Percentiles rank a stretch among this genome's conserved stretches.
Evolutionary conservation across 2,329 filamentous ascomycete species (phyloP).

Genomic region (Alternaria dauci): DNA sequence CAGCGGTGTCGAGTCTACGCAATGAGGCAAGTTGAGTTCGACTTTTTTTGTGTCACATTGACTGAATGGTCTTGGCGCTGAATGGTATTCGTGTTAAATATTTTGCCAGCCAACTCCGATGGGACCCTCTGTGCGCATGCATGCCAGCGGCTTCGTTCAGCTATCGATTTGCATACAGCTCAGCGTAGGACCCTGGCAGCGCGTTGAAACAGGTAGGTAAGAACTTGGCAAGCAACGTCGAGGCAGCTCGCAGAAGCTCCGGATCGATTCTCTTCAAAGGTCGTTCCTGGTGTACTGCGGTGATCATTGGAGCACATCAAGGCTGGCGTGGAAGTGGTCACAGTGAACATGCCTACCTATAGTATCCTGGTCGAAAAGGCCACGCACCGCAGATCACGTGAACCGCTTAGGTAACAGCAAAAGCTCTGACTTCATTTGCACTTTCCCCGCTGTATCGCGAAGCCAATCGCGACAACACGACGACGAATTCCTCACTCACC

Average conservation of each 20-base stretch:
- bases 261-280: not conserved
- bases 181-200: not conserved
- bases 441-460: slow-evolving; percentile 22
- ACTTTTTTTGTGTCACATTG: not conserved
- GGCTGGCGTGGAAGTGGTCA: not conserved
- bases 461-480: slow-evolving; percentile 20
- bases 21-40: not conserved
- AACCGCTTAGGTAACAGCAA: slow-evolving; percentile 2
- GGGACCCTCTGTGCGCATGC: not conserved
- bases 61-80: not conserved
- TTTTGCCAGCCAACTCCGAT: not conserved
- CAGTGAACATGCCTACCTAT: not conserved
- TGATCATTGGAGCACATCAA: not conserved
- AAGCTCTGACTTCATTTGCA: slow-evolving; percentile 20
- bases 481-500: slow-evolving; percentile 21
- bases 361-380: not conserved
- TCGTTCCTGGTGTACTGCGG: not conserved
- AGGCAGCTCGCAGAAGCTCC: not conserved
- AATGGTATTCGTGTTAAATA: not conserved
- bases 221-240: not conserved
- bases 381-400: slow-evolving; percentile 1
- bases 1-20: not conserved
- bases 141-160: not conserved
- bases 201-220: not conserved
- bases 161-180: not conserved